Conservation (phyloP, 2,329 filamentous ascomycete species). For the Pseudofabraea citricarpa region DNA sequence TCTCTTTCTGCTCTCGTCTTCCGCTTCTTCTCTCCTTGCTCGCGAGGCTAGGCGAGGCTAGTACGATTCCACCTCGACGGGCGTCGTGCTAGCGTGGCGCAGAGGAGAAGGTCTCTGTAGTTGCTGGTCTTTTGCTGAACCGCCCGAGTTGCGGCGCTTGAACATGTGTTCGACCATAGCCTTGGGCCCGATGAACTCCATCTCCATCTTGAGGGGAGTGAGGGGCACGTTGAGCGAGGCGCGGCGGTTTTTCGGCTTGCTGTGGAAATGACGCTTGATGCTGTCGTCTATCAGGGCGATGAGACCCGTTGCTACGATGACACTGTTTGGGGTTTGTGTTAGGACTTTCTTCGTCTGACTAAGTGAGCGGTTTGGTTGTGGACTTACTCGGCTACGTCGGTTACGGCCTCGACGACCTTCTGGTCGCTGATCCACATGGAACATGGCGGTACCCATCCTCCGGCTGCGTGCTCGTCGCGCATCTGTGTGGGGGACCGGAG, state of each 20-base stretch:
- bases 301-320: slow-evolving; percentile 85
- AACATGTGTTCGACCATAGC: slow-evolving; percentile 61
- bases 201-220: slow-evolving; percentile 41
- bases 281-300: slow-evolving; percentile 86
- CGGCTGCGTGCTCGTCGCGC: slow-evolving; percentile 67
- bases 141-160: slow-evolving; percentile 37
- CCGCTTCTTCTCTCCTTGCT: neutral
- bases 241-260: slow-evolving; percentile 38
- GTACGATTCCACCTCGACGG: no score
- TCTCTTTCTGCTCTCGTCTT: neutral
- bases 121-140: slow-evolving; percentile 13
- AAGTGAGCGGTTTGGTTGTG: neutral
- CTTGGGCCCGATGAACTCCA: slow-evolving; percentile 59
- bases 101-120: slow-evolving; percentile 14
- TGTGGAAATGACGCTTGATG: slow-evolving; percentile 54
- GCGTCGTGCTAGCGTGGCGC: slow-evolving; percentile 1
- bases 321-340: no score
- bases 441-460: slow-evolving; percentile 86
- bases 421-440: slow-evolving; percentile 86
- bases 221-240: slow-evolving; percentile 49
- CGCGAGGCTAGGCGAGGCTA: no score
- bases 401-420: slow-evolving; percentile 58
- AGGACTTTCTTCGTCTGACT: slow-evolving; percentile 5
- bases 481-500: slow-evolving; percentile 67
- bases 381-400: slow-evolving; percentile 84